phyloP scores from a whole-genome alignment of 2,329 filamentous ascomycete genomes.

The Neophaeococcomyces mojaviensis region DNA sequence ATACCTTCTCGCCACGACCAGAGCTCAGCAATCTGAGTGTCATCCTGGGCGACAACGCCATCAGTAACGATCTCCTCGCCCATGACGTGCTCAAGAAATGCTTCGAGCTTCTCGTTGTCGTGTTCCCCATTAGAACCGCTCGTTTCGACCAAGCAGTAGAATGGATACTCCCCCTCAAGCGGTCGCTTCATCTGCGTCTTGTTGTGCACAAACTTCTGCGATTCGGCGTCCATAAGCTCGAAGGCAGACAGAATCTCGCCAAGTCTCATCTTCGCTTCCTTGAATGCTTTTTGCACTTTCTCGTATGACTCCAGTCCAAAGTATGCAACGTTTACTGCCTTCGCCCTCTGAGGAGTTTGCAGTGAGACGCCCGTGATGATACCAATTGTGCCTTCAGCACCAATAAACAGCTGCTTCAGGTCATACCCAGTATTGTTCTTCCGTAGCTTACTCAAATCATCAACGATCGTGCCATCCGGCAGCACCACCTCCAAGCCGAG shows the following conservation, averaged over 20 bases:
- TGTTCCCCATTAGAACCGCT: constrained; percentile 92
- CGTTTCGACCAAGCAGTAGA: constrained; percentile 96
- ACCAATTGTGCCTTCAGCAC: constrained; percentile 87
- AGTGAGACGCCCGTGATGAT: constrained; percentile 88
- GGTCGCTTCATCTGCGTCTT: constrained; percentile 73
- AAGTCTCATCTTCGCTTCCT: constrained; percentile 79
- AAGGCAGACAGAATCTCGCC: constrained; percentile 96
- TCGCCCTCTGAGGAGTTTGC: constrained; percentile 76
- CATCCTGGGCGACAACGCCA: constrained; percentile 85
- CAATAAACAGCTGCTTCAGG: constrained; percentile 92
- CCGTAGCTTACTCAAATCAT: constrained; percentile 77
- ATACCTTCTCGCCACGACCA: constrained; percentile 95
- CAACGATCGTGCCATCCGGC: constrained; percentile 83
- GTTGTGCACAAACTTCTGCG: constrained; percentile 66
- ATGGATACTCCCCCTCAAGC: constrained; percentile 75
- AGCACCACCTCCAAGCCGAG: constrained; percentile 89
- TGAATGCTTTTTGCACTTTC: constrained; percentile 77
- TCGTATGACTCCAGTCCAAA: constrained; percentile 88
- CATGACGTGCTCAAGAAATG: constrained; percentile 89
- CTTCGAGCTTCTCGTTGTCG: constrained; percentile 82
- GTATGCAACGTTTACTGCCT: constrained; percentile 89
- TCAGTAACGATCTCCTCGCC: constrained; percentile 76
- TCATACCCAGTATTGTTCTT: constrained; percentile 99
- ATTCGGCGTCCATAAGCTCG: constrained; percentile 87
- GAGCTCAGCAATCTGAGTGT: constrained; percentile 75